A percentile compares a stretch with the other conserved stretches of the same genome.
Conservation (phyloP, 495 filamentous ascomycete genomes). For the Hypomontagnella submonticulosa region DNA sequence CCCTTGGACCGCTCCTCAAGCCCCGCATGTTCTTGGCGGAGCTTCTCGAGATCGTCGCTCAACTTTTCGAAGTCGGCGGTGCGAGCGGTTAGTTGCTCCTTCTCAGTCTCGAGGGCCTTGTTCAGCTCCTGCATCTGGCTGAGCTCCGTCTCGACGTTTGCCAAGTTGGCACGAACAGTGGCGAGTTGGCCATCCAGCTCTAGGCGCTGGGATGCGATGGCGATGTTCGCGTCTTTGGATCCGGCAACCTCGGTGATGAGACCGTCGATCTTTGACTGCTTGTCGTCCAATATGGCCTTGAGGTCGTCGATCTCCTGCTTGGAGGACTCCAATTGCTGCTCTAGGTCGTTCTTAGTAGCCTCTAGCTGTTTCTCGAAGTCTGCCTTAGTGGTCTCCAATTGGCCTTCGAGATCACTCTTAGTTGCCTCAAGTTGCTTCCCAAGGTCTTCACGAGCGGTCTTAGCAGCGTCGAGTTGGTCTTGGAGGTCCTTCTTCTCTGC, state of each 20-base stretch:
- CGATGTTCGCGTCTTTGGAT: conserved; percentile 48
- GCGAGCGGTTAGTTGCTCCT: conserved; percentile 40
- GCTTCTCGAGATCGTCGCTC: conserved; percentile 42
- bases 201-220: conserved; percentile 42
- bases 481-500: conserved; percentile 31
- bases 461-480: conserved; percentile 26
- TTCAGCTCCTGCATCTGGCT: conserved; percentile 32
- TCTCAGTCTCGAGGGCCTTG: conserved; percentile 38
- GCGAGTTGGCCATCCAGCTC: conserved; percentile 36
- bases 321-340: conserved; percentile 30
- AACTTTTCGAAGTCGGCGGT: conserved; percentile 39
- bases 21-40: conserved; percentile 41
- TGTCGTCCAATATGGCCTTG: conserved; percentile 46
- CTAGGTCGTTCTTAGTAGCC: conserved; percentile 31
- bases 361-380: conserved; percentile 37
- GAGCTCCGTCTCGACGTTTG: conserved; percentile 40
- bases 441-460: conserved; percentile 42
- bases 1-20: conserved; percentile 39
- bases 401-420: conserved; percentile 36
- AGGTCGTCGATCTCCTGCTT: conserved; percentile 47
- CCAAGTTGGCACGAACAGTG: conserved; percentile 39
- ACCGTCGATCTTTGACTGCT: conserved; percentile 43
- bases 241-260: conserved; percentile 46
- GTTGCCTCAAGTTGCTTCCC: conserved; percentile 46
- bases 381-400: conserved; percentile 32